Percentiles rank a stretch among this genome's conserved stretches.
phyloP scores from a whole-genome alignment of 306 rosid genomes.

The Malus asiatica region DNA sequence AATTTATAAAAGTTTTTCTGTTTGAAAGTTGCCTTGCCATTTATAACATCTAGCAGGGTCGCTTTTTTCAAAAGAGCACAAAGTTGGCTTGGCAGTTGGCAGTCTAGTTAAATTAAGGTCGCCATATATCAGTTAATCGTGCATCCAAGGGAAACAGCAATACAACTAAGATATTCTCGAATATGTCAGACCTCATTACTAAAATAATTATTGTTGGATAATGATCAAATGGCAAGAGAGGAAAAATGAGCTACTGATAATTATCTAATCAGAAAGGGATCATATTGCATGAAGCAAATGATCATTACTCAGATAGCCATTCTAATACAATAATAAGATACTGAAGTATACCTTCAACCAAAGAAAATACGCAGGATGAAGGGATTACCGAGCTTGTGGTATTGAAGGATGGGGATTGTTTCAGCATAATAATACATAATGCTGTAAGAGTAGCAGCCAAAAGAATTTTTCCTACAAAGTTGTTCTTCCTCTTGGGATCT shows the following conservation, averaged over 20 bases:
- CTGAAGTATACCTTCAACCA: not conserved
- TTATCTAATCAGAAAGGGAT: not conserved
- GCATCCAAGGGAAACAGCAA: not conserved
- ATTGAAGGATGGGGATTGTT: slow-evolving; percentile 69
- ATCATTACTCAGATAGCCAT: not conserved
- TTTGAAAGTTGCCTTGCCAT: not conserved
- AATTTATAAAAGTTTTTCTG: not conserved
- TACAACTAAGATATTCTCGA: not conserved
- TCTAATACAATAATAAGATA: not conserved
- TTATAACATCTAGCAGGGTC: not conserved
- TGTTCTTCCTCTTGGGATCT: slow-evolving; percentile 76
- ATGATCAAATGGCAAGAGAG: not conserved
- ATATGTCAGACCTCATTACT: not conserved
- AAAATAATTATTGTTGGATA: not conserved
- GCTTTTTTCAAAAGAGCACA: not conserved
- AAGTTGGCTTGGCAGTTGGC: not conserved
- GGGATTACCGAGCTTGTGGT: slow-evolving; percentile 63
- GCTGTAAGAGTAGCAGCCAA: slow-evolving; percentile 69
- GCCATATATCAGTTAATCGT: not conserved
- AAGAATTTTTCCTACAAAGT: slow-evolving; percentile 57
- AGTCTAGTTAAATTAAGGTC: not conserved
- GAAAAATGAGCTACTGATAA: not conserved
- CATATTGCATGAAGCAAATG: not conserved
- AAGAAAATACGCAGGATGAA: not conserved
- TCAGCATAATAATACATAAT: slow-evolving; percentile 73